These are phyloP conservation scores for Ustilago nuda DNA, from an alignment of 1,284 basidiomycete species.

Conservation along the genomic window DNA sequence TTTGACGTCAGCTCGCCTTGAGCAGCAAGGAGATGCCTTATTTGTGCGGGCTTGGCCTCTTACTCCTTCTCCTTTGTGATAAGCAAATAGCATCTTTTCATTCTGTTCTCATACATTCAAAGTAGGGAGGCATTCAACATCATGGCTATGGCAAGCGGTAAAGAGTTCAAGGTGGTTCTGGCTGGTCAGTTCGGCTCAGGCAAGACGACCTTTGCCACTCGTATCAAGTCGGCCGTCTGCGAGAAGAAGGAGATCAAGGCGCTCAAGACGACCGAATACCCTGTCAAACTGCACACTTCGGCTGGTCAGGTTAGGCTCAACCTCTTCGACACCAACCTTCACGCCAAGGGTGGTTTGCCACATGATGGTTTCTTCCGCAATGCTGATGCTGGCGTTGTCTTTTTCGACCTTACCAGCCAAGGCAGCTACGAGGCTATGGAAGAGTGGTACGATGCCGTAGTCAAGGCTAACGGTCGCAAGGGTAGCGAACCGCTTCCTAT, in stretches of 20 bases:
- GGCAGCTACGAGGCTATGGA: conserved; percentile 50
- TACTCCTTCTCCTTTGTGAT: background rate
- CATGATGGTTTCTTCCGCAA: conserved; percentile 53
- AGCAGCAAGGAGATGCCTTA: background rate
- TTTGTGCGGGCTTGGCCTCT: too few relatives aligned
- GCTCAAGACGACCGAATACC: conserved; percentile 48
- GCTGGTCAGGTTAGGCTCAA: conserved; percentile 44
- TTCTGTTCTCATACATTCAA: background rate
- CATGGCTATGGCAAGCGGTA: conserved; percentile 33
- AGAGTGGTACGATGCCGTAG: conserved; percentile 49
- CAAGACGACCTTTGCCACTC: conserved; percentile 52
- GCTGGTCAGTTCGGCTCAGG: conserved; percentile 48
- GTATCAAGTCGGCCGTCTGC: conserved; percentile 43
- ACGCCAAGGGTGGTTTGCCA: conserved; percentile 52
- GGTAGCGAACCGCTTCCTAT: conserved; percentile 51
- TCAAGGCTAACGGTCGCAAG: conserved; percentile 46
- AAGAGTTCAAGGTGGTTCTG: conserved; percentile 52
- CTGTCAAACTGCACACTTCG: conserved; percentile 43
- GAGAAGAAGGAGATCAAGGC: conserved; percentile 51
- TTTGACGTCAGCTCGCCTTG: conserved; percentile 5
- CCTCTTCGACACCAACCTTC: conserved; percentile 51
- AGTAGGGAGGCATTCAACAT: background rate
- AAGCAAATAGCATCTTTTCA: background rate
- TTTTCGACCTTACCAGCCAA: conserved; percentile 43
- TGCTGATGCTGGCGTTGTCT: conserved; percentile 45